Conservation (phyloP, 2,329 filamentous ascomycete genomes). For the Nannizziopsis arthrosporioides region DNA sequence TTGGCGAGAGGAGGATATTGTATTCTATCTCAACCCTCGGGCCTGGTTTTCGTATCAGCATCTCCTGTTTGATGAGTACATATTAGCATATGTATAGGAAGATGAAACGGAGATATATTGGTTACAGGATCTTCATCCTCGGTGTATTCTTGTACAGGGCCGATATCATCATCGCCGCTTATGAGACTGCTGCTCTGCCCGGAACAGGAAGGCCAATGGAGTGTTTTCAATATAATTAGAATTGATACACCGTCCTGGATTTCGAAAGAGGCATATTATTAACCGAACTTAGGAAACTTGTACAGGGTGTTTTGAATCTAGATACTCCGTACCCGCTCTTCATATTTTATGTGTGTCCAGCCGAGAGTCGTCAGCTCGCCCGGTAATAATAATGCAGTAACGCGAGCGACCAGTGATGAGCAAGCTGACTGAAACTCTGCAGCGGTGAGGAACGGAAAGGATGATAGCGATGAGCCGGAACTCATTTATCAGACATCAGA, state of each 20-base stretch:
- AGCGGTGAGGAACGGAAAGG: constrained; percentile 8
- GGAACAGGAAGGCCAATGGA: background rate
- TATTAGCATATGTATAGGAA: constrained; percentile 1
- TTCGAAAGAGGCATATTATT: constrained; percentile 1
- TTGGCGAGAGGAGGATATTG: constrained; percentile 63
- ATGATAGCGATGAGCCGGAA: background rate
- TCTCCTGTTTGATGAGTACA: constrained; percentile 4
- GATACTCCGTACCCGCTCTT: constrained; percentile 11
- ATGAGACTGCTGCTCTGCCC: background rate
- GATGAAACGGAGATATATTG: background rate
- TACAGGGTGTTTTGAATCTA: background rate
- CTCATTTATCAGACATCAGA: background rate
- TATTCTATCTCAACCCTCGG: constrained; percentile 47
- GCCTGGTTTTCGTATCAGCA: constrained; percentile 2
- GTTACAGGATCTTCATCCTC: constrained; percentile 12
- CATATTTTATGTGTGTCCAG: constrained; percentile 7
- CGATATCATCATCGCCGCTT: background rate
- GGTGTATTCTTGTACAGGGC: background rate
- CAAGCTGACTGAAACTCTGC: constrained; percentile 10
- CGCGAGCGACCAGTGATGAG: constrained; percentile 1
- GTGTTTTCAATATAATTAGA: constrained; percentile 5
- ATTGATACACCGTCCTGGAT: constrained; percentile 5
- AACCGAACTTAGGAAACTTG: background rate
- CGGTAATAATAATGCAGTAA: constrained; percentile 1
- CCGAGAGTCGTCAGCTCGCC: background rate